Evolutionary conservation across 108 stramenopile species (phyloP), one percentile per base, ranked within the genome.

Genomic region (Nitzschia palea): DNA sequence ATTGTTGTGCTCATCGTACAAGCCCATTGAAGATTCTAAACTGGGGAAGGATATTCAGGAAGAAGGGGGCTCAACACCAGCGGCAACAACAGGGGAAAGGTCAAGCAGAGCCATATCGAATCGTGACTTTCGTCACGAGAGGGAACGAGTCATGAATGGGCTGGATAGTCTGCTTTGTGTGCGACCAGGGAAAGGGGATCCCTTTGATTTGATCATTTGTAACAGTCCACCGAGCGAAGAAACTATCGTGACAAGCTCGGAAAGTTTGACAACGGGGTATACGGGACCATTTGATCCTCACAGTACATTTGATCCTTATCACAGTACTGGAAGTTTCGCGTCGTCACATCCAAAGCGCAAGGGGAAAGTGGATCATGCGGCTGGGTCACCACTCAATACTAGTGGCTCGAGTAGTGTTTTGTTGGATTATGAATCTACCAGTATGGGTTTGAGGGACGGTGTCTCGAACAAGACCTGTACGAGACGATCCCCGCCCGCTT

Each of bases 241-340:
- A 20, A 20, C 8, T 48, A 48, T 20, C 4, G 47, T 18, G 15
- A 48, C n/a, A n/a, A n/a, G n/a, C n/a, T n/a, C n/a, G n/a, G n/a
- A n/a, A n/a, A n/a, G n/a, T n/a, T n/a, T n/a, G n/a, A n/a, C n/a
- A n/a, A n/a, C n/a, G n/a, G n/a, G n/a, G n/a, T n/a, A n/a, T n/a
- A n/a, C n/a, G n/a, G n/a, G n/a, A n/a, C n/a, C n/a, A n/a, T n/a
- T n/a, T n/a, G n/a, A n/a, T n/a, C n/a, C n/a, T n/a, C n/a, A n/a
- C n/a, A n/a, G n/a, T n/a, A n/a, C n/a, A n/a, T 48, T 48, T 48
- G 47, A 48, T 18, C 47, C 47, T 20, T 48, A 48, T 20, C 47
- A 48, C 4, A 48, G 47, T 20, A 12, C 18, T 20, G 47, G 47
- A 18, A 18, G 4, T 20, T 48, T 48, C n/a, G 12, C 12, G 37